Base-by-base conservation (phyloP, 805 yeast genomes). In the Grigorovia transvaalensis region DNA sequence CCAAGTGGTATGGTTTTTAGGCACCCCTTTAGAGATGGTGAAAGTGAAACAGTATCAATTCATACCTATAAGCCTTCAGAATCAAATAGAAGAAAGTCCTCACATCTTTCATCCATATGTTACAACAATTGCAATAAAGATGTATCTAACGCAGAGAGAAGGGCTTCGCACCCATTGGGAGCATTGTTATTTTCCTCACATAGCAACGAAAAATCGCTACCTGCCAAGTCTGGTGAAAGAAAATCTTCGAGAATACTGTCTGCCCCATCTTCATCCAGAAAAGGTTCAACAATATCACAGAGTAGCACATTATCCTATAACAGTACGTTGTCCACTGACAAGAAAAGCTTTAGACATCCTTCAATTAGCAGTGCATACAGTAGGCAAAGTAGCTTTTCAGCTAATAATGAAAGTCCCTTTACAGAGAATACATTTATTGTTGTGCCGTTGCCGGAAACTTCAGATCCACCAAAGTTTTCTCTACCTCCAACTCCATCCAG, bases 381-480 rank as follows among this genome's bases (percentile, higher is more conserved):
- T 44, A 38, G 47, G 23, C 43, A 44, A 50, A 50, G 42, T 18
- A 48, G 50, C 17, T 27, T n/a, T 29, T 35, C 46, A 19, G 33
- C n/a, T 13, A 9, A 63, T 8, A 59, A 68, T 9, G 54, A 65
- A 1, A 57, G 59, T 5, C 58, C 64, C 4, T 58, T 66, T 2
- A 56, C 62, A 4, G 59, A 58, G n/a, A 52, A 60, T 20, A 62
- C 59, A 2, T 49, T 57, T 18, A 44, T 64, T 19, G 62, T 60
- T 48, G 70, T 63, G 6, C 50, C 68, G 12, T 49, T 84, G 5
- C 88, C 89, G 0, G 80, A 84, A 0, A 77, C 72, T 50, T 63
- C 73, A 17, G 80, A 84, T 1, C 68, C 78, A 53, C 90, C 90
- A 2, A 64, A 59, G 13, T 83, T 76, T 45, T 77, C 80, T 17